Base-by-base conservation (phyloP, 257 asterid genomes). In the Galeopsis tetrahit region DNA sequence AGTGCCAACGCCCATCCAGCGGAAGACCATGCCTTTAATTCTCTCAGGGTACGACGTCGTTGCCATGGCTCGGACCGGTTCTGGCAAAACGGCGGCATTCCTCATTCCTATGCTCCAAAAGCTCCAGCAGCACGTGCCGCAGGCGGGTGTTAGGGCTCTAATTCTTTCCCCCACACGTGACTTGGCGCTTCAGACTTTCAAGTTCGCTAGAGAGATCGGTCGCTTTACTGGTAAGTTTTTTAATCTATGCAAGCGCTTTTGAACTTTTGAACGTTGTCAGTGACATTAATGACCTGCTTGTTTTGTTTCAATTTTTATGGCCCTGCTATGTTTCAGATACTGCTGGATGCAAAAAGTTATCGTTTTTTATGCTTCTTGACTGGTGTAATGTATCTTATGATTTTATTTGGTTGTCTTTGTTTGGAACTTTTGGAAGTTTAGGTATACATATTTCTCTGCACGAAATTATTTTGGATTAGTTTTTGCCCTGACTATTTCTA, bases 51-150 rank as follows among this genome's bases (percentile, higher is more conserved):
- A 81, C 72, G 98, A 95, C 71, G 91, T 95, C 15, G 99, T 95
- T 2, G 99, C 99, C 64, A 95, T 95, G 99, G 99, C 99, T 6
- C 90, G 98, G 5, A 92, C 99, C 0, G 99, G 99, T 3, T 95
- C 98, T 7, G 98, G 97, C 0, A 92, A 95, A 71, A 95, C 98
- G 44, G 97, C 98, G 3, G 99, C 98, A 0, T 95, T 92, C 66
- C 81, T 95, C 56, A 72, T 95, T 55, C 98, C 98, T 3, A 95
- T 95, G 99, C 93, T 92, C 15, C 92, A 92, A 86, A 92, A 86
- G 78, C 91, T 95, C 77, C 88, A 84, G 74, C 92, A 90, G 7
- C 97, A 92, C 68, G 89, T 90, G 51, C 97, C 97, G 35, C 97
- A 95, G 80, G 88, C 92, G 31, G 97, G 98, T 2, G 93, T 90